Percentiles rank a stretch among this genome's conserved stretches.
phyloP scores from a whole-genome alignment of 768 basidiomycete genomes.

The Mrakia hoshinonis region DNA sequence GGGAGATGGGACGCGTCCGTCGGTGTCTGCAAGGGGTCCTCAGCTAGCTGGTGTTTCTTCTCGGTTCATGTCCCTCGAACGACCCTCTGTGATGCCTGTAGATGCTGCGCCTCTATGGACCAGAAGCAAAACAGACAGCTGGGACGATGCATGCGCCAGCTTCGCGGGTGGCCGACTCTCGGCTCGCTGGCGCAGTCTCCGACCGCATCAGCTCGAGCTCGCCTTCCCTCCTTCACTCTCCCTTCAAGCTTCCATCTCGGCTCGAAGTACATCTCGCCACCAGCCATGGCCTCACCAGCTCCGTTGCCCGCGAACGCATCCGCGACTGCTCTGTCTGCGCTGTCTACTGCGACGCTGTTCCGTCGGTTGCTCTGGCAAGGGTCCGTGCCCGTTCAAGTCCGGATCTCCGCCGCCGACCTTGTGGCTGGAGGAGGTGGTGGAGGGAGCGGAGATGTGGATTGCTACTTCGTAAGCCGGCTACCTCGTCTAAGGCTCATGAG shows the following conservation, averaged over 20 bases:
- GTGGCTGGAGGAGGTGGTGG: constrained; percentile 83
- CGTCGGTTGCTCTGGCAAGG: constrained; percentile 85
- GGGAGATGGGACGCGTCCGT: too few relatives aligned
- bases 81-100: too few relatives aligned
- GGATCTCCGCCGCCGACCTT: constrained; percentile 77
- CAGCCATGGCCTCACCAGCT: background rate
- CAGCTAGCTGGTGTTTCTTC: too few relatives aligned
- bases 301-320: background rate
- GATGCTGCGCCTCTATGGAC: too few relatives aligned
- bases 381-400: constrained; percentile 77
- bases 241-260: background rate
- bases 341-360: constrained; percentile 43
- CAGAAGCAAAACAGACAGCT: too few relatives aligned
- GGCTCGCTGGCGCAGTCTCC: too few relatives aligned
- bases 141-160: too few relatives aligned
- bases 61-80: too few relatives aligned
- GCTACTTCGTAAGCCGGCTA: constrained; percentile 54
- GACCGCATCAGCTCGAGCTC: background rate
- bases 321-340: background rate
- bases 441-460: constrained; percentile 56
- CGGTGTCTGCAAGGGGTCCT: too few relatives aligned
- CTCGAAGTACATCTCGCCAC: background rate
- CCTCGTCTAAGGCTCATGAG: background rate
- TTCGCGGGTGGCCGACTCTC: too few relatives aligned
- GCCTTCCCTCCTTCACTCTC: background rate